Percentiles rank a stretch among this genome's conserved stretches.
Conservation (phyloP, 306 rosid genomes). For the Rubus idaeus region DNA sequence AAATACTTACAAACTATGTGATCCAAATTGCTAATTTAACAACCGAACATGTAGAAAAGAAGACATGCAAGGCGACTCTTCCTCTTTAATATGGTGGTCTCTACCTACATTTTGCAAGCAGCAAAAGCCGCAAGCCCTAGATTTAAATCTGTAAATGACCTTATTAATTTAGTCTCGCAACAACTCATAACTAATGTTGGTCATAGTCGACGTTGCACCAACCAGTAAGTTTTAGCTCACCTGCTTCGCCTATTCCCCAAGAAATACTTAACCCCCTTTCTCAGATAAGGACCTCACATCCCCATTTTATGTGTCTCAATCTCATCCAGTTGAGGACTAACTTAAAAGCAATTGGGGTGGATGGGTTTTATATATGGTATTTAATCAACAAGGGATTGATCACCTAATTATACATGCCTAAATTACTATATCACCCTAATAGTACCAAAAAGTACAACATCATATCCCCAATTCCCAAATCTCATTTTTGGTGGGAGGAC, state of each 20-base stretch:
- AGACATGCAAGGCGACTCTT: neutral
- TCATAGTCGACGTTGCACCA: neutral
- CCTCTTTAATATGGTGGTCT: neutral
- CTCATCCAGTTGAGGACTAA: neutral
- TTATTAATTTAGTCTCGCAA: neutral
- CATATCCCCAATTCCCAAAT: neutral
- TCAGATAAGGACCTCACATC: neutral
- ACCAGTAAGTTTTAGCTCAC: neutral
- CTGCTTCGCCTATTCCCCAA: neutral
- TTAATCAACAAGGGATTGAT: neutral
- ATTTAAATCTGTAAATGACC: neutral
- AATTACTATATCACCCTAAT: conserved; percentile 11
- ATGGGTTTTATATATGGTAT: neutral
- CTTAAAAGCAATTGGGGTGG: neutral
- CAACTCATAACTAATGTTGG: neutral
- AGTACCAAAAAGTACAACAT: neutral
- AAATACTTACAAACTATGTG: neutral
- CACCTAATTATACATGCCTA: neutral
- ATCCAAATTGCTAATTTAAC: neutral
- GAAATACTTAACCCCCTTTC: neutral
- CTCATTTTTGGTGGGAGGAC: neutral
- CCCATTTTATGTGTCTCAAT: conserved; percentile 2
- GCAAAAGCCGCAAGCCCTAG: neutral
- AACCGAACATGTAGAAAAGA: neutral
- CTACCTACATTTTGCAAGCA: neutral